Percentiles rank a stretch among this genome's conserved stretches.
Evolutionary conservation across 257 asterid genomes (phyloP).

Genomic region (Solanum rostratum): DNA sequence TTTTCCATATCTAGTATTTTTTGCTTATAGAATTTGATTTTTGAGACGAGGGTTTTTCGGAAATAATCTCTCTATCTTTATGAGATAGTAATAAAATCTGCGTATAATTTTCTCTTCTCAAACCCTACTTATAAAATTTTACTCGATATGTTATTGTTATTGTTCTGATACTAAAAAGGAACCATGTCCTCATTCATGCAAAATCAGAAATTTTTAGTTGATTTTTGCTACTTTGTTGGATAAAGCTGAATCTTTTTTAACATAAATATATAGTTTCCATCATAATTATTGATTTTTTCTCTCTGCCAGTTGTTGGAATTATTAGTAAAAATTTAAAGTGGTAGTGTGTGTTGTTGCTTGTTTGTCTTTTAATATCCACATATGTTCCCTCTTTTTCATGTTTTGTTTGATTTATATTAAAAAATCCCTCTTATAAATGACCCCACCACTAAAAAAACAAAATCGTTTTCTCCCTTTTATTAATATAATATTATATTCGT

Average conservation of each 20-base stretch:
- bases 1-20: too few relatives aligned
- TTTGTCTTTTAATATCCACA: background rate
- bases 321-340: background rate
- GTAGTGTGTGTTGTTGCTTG: background rate
- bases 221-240: too few relatives aligned
- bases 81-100: too few relatives aligned
- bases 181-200: too few relatives aligned
- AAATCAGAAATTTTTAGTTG: too few relatives aligned
- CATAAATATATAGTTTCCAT: accelerated
- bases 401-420: background rate
- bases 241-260: too few relatives aligned
- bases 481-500: background rate
- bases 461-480: background rate
- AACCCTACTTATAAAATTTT: too few relatives aligned
- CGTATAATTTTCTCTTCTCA: accelerated
- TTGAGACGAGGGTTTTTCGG: too few relatives aligned
- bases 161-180: too few relatives aligned
- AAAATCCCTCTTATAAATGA: background rate
- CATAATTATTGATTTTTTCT: background rate
- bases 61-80: too few relatives aligned
- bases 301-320: background rate
- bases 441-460: background rate
- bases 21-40: too few relatives aligned
- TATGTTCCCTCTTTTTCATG: background rate
- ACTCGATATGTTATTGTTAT: too few relatives aligned